A percentile compares a stretch with the other conserved stretches of the same genome.
These are phyloP conservation scores for Verticillium nubilum DNA, from an alignment of 2,329 filamentous ascomycete genomes.

Conservation along the genomic window DNA sequence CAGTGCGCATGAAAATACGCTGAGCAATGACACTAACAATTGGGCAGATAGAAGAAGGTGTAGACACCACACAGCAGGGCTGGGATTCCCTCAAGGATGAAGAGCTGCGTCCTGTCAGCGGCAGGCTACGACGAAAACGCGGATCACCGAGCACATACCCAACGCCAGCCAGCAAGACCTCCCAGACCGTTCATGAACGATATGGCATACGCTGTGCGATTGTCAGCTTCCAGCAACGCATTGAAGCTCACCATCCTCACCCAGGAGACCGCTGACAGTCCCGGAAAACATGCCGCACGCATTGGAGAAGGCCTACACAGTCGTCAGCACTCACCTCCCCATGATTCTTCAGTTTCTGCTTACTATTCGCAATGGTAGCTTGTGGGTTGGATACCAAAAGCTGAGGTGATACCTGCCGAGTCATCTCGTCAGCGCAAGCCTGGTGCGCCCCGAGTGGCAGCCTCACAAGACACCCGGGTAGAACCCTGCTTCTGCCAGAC, in stretches of 20 bases:
- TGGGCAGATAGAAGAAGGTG: conserved; percentile 17
- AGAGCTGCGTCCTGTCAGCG: conserved; percentile 11
- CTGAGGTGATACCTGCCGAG: conserved; percentile 17
- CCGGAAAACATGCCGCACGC: conserved; percentile 25
- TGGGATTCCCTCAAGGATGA: conserved; percentile 20
- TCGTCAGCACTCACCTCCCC: background rate
- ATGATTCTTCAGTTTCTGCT: background rate
- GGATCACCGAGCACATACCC: too few species aligned
- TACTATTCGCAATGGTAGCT: conserved; percentile 23
- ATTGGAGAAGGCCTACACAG: conserved; percentile 21
- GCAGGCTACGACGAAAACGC: too few species aligned
- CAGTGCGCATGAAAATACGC: background rate
- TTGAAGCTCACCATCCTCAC: background rate
- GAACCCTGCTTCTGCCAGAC: conserved; percentile 21
- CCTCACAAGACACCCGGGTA: conserved; percentile 19
- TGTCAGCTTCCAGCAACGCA: background rate
- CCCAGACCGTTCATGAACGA: conserved; percentile 19
- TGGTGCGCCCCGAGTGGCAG: background rate
- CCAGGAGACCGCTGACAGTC: conserved; percentile 21
- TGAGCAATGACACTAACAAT: conserved; percentile 10
- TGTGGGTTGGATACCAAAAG: conserved; percentile 26
- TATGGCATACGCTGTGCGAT: conserved; percentile 17
- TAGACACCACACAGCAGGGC: conserved; percentile 17
- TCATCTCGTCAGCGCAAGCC: background rate
- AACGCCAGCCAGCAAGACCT: background rate